phyloP scores from a whole-genome alignment of 148 eudicot species.

The Rhododendron ovatum region DNA sequence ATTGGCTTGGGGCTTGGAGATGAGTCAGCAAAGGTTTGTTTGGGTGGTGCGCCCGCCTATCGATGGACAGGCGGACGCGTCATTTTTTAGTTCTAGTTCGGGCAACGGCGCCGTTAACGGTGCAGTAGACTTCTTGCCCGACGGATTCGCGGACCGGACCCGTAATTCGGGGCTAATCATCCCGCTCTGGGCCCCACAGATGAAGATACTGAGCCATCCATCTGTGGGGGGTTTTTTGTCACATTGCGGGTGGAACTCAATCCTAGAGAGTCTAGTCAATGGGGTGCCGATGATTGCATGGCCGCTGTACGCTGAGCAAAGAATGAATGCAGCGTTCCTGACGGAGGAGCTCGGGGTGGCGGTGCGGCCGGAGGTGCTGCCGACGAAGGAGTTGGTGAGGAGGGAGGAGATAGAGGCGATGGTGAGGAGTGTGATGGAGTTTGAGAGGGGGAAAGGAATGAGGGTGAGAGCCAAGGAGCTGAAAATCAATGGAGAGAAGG shows the following conservation, averaged over 20 bases:
- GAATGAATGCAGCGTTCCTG: constrained; percentile 18
- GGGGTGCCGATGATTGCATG: constrained; percentile 25
- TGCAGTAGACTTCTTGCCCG: constrained; percentile 16
- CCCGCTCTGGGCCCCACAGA: constrained; percentile 19
- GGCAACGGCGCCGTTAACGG: neutral
- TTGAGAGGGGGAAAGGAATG: constrained; percentile 14
- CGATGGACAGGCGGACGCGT: neutral
- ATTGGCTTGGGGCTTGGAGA: constrained; percentile 29
- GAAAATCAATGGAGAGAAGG: constrained; percentile 6
- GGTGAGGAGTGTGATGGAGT: constrained; percentile 23
- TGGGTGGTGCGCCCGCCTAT: constrained; percentile 23
- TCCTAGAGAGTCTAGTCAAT: constrained; percentile 10
- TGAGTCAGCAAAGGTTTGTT: constrained; percentile 30
- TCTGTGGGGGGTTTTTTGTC: constrained; percentile 18
- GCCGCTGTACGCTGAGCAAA: constrained; percentile 29
- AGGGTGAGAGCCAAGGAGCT: constrained; percentile 15
- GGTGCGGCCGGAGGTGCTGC: constrained; percentile 3
- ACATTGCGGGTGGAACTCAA: constrained; percentile 30
- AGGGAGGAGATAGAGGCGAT: constrained; percentile 15
- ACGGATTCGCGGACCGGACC: constrained; percentile 10
- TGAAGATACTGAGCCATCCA: constrained; percentile 16
- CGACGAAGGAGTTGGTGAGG: neutral
- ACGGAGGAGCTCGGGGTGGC: constrained; percentile 23
- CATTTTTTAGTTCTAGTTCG: constrained; percentile 3
- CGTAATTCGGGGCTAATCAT: constrained; percentile 14